Evolutionary conservation across 106 monocot genomes (phyloP), one percentile per base, ranked within the genome.

Genomic region (Xerophyta viscosa): DNA sequence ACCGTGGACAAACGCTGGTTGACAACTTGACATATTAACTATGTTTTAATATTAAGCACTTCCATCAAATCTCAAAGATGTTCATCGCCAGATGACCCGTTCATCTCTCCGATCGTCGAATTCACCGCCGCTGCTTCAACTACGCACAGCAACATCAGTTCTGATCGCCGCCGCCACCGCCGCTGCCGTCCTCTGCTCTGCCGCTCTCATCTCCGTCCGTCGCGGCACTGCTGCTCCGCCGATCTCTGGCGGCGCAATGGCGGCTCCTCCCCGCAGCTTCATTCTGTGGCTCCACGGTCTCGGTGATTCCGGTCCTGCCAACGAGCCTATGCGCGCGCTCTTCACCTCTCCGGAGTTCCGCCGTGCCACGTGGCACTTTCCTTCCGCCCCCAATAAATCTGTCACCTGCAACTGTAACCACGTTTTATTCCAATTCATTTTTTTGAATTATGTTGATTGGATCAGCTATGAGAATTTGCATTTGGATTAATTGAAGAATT

Each of bases 211-310:
- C 58, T 13, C 44, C 49, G 13, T 46, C 48, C 33, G 33, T 20
- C 2, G 17, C 0, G 24, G 24, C 52, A 21, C 47, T 17, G 0
- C 24, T 29, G 11, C 25, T 29, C 14, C 23, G 8, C 25, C 22
- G 2, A 28, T 47, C 4, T 57, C 8, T 17, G 11, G 4, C 37
- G 19, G 7, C 31, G 33, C 29, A 37, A 30, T 57, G 9, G 57
- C 62, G 48, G 31, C 69, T 7, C 28, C 57, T 21, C 28, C 57
- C 21, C 49, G 84, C 11, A 77, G 71, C 67, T 80, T 77, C 51
- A 62, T 90, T 3, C 54, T 90, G 7, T 90, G 89, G 89, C 89
- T 90, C 20, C 89, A 90, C 55, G 83, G 89, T 11, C 51, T 84
- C 18, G 77, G 84, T 31, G 84, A 84, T 56, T 80, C 89, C 24